phyloP scores from a whole-genome alignment of 2,329 filamentous ascomycete species.

The Colletotrichum noveboracense region DNA sequence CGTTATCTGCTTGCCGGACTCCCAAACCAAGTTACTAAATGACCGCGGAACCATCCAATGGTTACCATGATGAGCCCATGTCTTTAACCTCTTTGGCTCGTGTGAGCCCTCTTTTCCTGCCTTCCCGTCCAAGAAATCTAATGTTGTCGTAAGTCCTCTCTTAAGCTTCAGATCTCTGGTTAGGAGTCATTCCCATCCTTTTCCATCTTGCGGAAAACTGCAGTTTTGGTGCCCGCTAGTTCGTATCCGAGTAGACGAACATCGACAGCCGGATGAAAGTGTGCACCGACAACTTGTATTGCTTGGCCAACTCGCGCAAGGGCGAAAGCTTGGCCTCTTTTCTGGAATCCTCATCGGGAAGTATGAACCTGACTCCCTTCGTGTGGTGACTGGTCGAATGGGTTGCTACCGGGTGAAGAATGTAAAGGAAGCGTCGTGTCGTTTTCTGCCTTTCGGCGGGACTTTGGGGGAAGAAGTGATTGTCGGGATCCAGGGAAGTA shows the following conservation, averaged over 20 bases:
- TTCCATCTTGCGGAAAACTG: not conserved
- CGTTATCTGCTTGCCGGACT: not conserved
- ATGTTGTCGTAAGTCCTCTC: not conserved
- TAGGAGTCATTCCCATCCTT: not conserved
- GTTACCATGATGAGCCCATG: not conserved
- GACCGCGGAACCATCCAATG: not conserved
- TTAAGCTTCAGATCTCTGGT: not conserved
- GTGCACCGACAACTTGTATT: not conserved
- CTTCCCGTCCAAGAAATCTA: not conserved
- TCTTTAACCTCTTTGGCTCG: not conserved
- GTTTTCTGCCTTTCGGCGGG: not conserved
- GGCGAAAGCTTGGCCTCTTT: not conserved
- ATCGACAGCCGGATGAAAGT: not conserved
- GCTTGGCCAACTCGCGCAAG: not conserved
- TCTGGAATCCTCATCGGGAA: not conserved
- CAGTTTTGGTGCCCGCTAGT: not conserved
- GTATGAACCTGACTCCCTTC: not conserved
- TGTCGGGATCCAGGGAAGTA: not conserved
- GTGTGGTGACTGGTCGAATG: not conserved
- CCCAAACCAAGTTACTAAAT: not conserved
- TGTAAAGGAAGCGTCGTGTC: not conserved
- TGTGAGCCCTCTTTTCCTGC: not conserved
- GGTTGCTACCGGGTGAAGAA: rapidly evolving
- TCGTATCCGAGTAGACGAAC: not conserved
- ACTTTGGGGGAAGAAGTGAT: not conserved